Evolutionary conservation across 148 eudicot species (phyloP), one percentile per base, ranked within the genome.

Genomic region (Rhododendron henanense): DNA sequence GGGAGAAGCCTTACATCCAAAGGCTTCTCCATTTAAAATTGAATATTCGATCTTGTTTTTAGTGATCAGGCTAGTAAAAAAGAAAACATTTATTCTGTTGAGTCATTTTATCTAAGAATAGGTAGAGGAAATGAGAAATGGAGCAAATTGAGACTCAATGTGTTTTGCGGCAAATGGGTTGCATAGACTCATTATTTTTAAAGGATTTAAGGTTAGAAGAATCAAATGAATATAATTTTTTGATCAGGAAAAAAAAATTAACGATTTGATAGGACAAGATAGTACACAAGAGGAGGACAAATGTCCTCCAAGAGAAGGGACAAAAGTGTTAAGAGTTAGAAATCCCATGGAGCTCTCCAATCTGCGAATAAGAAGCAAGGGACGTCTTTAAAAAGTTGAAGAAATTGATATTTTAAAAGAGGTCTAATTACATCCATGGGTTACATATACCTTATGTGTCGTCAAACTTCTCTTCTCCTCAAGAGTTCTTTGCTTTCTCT

Each of bases 1-100:
- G 71, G 19, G 84, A 82, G n/a, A 82, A 44, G 55, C 47, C 39
- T 67, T 65, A 23, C 39, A 69, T 28, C 5, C 33, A 51, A 86
- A 61, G 69, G 39, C 74, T 57, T 84, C 53, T 67, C 10, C 87
- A 82, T 69, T 50, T 63, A 44, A 83, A 69, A 25, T 13, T 23
- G 77, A 23, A 33, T 6, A 47, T 83, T 41, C 15, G 13, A 13
- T 83, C 53, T 83, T 39, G 41, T 57, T 55, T 81, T 21, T 31
- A 21, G 74, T 82, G 47, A 13, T 79, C 18, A 10, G 51, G 48
- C 28, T 61, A 21, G 65, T 59, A 37, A 61, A 15, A 37, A 28
- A 8, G 55, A 57, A 75, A 59, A 61, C 48, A 16, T 65, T 33
- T 23, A 47, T 81, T 61, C 67, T 21, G 19, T 82, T 13, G 45